phyloP scores from a whole-genome alignment of 2,329 filamentous ascomycete species.

The Cercospora zeina region DNA sequence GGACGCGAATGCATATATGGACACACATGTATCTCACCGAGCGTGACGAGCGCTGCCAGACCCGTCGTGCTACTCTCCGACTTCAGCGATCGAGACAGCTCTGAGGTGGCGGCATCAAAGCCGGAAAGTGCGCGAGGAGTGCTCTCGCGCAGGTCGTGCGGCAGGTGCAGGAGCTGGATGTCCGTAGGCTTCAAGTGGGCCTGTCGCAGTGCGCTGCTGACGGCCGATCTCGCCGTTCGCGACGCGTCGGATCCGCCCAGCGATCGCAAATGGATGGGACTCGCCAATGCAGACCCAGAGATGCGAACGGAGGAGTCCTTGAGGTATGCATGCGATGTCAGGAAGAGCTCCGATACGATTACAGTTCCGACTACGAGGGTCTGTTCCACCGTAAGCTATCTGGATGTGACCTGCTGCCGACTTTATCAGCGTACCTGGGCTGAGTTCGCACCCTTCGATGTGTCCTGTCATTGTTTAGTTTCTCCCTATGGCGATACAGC shows the following conservation, averaged over 20 bases:
- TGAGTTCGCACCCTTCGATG: not conserved
- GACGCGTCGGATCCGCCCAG: slow-evolving; percentile 13
- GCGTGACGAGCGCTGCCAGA: slow-evolving; percentile 23
- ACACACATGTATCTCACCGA: slow-evolving; percentile 22
- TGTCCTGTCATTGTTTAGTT: slow-evolving; percentile 3
- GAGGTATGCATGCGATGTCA: slow-evolving; percentile 34
- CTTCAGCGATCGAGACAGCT: slow-evolving; percentile 1
- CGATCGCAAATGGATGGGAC: slow-evolving; percentile 20
- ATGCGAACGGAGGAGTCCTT: slow-evolving; percentile 32
- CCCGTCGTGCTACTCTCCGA: slow-evolving; percentile 21
- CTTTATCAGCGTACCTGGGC: not conserved
- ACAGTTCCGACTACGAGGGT: slow-evolving; percentile 27
- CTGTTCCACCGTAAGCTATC: slow-evolving; percentile 21
- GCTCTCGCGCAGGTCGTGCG: slow-evolving; percentile 10
- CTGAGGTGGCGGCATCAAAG: slow-evolving; percentile 12
- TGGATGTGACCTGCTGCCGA: not conserved
- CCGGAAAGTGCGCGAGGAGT: slow-evolving; percentile 15
- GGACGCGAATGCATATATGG: not conserved
- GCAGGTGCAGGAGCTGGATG: slow-evolving; percentile 27
- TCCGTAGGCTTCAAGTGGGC: slow-evolving; percentile 25
- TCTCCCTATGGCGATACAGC: not conserved
- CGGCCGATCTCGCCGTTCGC: slow-evolving; percentile 20
- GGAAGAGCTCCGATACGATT: slow-evolving; percentile 32
- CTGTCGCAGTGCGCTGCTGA: slow-evolving; percentile 24
- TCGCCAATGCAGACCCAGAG: slow-evolving; percentile 21